Percentiles rank a stretch among this genome's conserved stretches.
phyloP scores from a whole-genome alignment of 139 green algal genomes.

The Chara braunii region DNA sequence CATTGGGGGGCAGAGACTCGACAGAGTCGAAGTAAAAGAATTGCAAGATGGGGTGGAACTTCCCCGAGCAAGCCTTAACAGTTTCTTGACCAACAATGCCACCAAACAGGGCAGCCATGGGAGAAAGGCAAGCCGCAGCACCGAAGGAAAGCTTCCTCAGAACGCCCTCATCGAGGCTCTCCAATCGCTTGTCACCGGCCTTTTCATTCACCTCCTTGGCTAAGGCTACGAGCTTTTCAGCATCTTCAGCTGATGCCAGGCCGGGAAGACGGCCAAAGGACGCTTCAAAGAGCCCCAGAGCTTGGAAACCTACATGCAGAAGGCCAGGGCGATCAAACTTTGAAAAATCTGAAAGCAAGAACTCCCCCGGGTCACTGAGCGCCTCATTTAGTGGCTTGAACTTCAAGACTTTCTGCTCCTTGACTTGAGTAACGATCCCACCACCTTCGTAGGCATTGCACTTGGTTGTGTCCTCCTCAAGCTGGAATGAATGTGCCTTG shows the following conservation, averaged over 20 bases:
- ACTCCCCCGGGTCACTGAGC: conserved; percentile 79
- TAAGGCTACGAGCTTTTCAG: conserved; percentile 53
- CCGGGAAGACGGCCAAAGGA: conserved; percentile 47
- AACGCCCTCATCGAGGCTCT: conserved; percentile 28
- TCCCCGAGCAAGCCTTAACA: conserved; percentile 88
- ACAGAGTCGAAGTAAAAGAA: conserved; percentile 52
- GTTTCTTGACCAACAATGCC: conserved; percentile 94
- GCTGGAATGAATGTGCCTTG: conserved; percentile 85
- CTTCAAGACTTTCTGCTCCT: conserved; percentile 70
- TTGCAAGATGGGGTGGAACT: conserved; percentile 91
- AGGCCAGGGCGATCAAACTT: conserved; percentile 85
- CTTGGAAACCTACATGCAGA: conserved; percentile 89
- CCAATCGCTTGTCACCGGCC: conserved; percentile 9
- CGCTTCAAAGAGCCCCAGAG: conserved; percentile 72
- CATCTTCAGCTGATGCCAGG: conserved; percentile 60
- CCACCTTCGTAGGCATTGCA: conserved; percentile 64
- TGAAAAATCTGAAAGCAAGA: conserved; percentile 90
- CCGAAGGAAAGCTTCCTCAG: conserved; percentile 13
- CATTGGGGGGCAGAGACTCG: conserved; percentile 33
- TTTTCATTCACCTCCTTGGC: conserved; percentile 60
- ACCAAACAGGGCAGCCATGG: conserved; percentile 94
- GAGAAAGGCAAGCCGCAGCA: conserved; percentile 40
- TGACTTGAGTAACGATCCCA: conserved; percentile 83
- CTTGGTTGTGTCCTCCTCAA: conserved; percentile 77
- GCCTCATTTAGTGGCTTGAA: conserved; percentile 70